Percentiles rank a stretch among this genome's conserved stretches.
These are phyloP conservation scores for Datura wrightii DNA, from an alignment of 257 asterid species.

Conservation along the genomic window DNA sequence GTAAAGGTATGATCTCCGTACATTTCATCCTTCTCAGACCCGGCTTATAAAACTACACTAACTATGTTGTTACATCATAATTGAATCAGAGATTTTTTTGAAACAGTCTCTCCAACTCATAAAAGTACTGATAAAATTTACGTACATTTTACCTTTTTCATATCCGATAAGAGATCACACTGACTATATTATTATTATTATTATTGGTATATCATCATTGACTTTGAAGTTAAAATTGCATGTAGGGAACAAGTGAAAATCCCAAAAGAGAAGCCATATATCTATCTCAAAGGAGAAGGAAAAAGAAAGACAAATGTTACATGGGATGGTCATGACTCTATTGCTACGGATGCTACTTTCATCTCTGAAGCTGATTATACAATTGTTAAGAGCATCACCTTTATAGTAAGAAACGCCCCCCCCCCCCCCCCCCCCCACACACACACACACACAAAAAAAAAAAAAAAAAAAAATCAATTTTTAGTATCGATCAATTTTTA, in stretches of 20 bases:
- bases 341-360: slow-evolving; percentile 24
- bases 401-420: not conserved
- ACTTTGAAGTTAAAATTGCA: not conserved
- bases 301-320: slow-evolving; percentile 24
- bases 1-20: too few relatives aligned
- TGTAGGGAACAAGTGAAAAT: slow-evolving; percentile 33
- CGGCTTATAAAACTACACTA: too few relatives aligned
- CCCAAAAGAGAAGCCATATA: slow-evolving; percentile 32
- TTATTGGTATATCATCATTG: not conserved
- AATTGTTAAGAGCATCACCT: slow-evolving; percentile 25
- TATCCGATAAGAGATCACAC: too few relatives aligned
- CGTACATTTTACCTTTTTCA: too few relatives aligned
- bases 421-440: not conserved
- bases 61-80: too few relatives aligned
- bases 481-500: too few relatives aligned
- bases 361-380: slow-evolving; percentile 28
- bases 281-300: slow-evolving; percentile 37
- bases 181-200: not conserved
- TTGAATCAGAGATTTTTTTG: too few relatives aligned
- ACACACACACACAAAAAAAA: too few relatives aligned
- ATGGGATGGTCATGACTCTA: slow-evolving; percentile 29
- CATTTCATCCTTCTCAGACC: too few relatives aligned
- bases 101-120: too few relatives aligned
- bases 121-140: too few relatives aligned
- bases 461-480: not conserved